Evolutionary conservation across 768 basidiomycete genomes (phyloP), one percentile per base, ranked within the genome.

Genomic region (Lepiota brunneoincarnata): DNA sequence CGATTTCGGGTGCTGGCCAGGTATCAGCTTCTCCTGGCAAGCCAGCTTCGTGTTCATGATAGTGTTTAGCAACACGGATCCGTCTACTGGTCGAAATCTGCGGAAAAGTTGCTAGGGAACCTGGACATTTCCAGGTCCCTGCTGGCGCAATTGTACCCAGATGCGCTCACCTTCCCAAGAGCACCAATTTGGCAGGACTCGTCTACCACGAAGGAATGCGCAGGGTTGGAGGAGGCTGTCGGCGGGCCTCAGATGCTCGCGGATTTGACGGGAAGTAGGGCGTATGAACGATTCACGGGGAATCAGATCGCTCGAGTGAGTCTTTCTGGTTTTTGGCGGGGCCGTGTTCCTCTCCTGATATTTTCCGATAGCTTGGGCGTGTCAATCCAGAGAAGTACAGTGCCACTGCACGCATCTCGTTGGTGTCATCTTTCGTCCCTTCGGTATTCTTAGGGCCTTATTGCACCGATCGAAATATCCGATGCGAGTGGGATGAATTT

Each of bases 171-270:
- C 5, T 69, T 83, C 11, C 74, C 74, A 1, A 76, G 76, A 57
- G 80, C 87, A 3, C 91, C 91, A 9, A 93, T 93, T 63, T 95
- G 93, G 92, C 91, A 94, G 66, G 93, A 94, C 68, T 91, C 90
- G 1, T 92, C 90, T 0, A 93, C 91, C 0, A 86, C 83, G 0
- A 69, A 71, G 39, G 90, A 93, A 60, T 94, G 92, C 63, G 71
- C 72, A 51, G 78, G 75, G 54, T 70, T 94, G 39, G 89, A 93
- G 62, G 76, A 73, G 0, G 76, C 73, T 35, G 71, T 88, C 9
- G 91, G 91, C 35, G 89, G 90, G 4, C 69, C 86, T 0, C 86
- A 88, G 56, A 79, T 69, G 4, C 73, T 95, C 6, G 85, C 91
- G 7, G 82, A 88, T 64, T 69, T 87, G 11, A 89, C 89, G 6